phyloP scores from a whole-genome alignment of 2,329 filamentous ascomycete genomes.

The Talaromyces sp. region DNA sequence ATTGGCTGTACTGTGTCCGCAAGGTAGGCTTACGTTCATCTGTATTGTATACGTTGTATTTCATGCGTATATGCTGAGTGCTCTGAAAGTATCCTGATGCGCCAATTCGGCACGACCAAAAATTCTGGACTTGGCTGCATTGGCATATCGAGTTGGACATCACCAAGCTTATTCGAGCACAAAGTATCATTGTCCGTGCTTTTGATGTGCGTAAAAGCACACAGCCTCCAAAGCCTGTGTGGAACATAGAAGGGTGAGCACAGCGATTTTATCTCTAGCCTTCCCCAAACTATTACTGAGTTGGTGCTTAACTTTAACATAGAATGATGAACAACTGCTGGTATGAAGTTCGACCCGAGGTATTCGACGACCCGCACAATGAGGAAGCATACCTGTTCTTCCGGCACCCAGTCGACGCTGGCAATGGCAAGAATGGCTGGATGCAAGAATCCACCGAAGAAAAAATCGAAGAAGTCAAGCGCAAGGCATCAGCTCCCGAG shows the following conservation, averaged over 20 bases:
- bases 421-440: conserved; percentile 44
- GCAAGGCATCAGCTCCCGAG: conserved; percentile 40
- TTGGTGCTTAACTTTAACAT: not conserved
- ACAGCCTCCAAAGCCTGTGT: conserved; percentile 42
- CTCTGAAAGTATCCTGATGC: conserved; percentile 41
- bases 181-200: conserved; percentile 42
- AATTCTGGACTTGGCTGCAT: conserved; percentile 52
- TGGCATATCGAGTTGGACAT: conserved; percentile 49
- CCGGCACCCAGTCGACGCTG: conserved; percentile 44
- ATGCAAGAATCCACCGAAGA: conserved; percentile 46
- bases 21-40: conserved; percentile 23
- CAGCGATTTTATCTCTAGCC: not conserved
- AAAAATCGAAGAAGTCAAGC: conserved; percentile 41
- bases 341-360: conserved; percentile 42
- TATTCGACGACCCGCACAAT: conserved; percentile 27
- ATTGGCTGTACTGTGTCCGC: conserved; percentile 47
- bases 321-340: conserved; percentile 54
- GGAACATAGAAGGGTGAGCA: conserved; percentile 44
- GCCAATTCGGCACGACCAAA: conserved; percentile 48
- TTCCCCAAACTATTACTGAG: not conserved
- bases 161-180: conserved; percentile 38
- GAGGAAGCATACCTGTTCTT: conserved; percentile 36
- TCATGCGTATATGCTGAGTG: not conserved
- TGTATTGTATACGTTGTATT: conserved; percentile 14
- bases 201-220: conserved; percentile 50